A percentile compares a stretch with the other conserved stretches of the same genome.
phyloP scores from a whole-genome alignment of 2,329 filamentous ascomycete genomes.

The Fonsecaea multimorphosa region DNA sequence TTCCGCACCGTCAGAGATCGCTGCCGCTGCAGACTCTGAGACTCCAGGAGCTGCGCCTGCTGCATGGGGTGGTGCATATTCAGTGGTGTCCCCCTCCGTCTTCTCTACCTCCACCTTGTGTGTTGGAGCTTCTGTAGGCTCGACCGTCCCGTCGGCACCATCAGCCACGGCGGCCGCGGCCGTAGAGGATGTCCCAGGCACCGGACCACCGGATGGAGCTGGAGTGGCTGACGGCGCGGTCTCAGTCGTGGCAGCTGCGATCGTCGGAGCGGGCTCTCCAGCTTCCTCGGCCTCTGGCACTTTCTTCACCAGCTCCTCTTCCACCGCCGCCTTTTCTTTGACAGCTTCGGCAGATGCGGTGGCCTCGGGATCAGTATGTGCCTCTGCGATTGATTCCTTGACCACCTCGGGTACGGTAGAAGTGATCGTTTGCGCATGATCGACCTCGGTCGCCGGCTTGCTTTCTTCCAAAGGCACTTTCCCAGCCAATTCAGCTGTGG shows the following conservation, averaged over 20 bases:
- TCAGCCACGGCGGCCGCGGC: conserved; percentile 34
- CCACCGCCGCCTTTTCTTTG: conserved; percentile 74
- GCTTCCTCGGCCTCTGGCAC: conserved; percentile 46
- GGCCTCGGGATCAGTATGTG: conserved; percentile 72
- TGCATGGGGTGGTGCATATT: conserved; percentile 35
- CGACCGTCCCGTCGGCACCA: conserved; percentile 26
- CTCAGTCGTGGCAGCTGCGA: conserved; percentile 47
- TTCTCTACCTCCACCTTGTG: conserved; percentile 27
- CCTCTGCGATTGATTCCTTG: conserved; percentile 53
- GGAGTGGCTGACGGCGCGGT: conserved; percentile 45
- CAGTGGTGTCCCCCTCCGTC: conserved; percentile 36
- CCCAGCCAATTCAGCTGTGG: conserved; percentile 54
- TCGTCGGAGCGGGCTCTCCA: conserved; percentile 50
- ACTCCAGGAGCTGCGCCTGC: conserved; percentile 8
- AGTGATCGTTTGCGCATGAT: conserved; percentile 64
- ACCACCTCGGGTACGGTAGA: conserved; percentile 54
- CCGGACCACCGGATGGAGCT: not conserved
- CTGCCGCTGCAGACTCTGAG: conserved; percentile 25
- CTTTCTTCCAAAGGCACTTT: conserved; percentile 51
- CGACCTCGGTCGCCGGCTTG: conserved; percentile 56
- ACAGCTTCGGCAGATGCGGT: conserved; percentile 71
- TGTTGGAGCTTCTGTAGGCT: conserved; percentile 13
- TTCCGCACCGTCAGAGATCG: conserved; percentile 37
- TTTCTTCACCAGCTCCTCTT: conserved; percentile 71
- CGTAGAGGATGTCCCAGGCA: conserved; percentile 26